phyloP scores from a whole-genome alignment of 345 rosid genomes.

The Geranium brycei region DNA sequence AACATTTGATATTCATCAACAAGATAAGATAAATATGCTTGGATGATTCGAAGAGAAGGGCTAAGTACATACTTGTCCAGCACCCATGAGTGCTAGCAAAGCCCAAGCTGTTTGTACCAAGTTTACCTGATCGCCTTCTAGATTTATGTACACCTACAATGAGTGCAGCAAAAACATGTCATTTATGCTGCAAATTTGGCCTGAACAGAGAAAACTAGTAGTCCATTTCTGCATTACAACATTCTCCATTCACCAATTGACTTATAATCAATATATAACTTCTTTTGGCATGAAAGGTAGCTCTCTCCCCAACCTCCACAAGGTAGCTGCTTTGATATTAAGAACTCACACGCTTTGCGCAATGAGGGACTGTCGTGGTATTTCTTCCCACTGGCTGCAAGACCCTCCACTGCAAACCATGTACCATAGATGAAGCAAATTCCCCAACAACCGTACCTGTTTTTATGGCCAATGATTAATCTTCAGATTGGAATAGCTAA shows the following conservation, averaged over 20 bases:
- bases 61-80: constrained; percentile 28
- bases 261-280: constrained; percentile 10
- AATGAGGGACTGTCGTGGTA: constrained; percentile 19
- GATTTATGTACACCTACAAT: constrained; percentile 25
- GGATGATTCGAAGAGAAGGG: too few relatives aligned
- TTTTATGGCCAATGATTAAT: too few relatives aligned
- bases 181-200: too few relatives aligned
- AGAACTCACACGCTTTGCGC: constrained; percentile 38
- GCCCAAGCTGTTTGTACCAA: constrained; percentile 52
- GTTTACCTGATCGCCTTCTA: constrained; percentile 27
- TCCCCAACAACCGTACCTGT: constrained; percentile 60
- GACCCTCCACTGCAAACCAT: constrained; percentile 41
- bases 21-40: not conserved
- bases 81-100: constrained; percentile 29
- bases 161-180: not conserved
- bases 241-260: not conserved
- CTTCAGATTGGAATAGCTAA: too few relatives aligned
- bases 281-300: constrained; percentile 38
- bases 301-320: constrained; percentile 77
- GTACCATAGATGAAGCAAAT: constrained; percentile 50
- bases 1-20: not conserved
- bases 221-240: not conserved
- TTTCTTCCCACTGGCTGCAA: constrained; percentile 37
- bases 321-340: constrained; percentile 31
- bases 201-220: too few relatives aligned